Evolutionary conservation across 768 basidiomycete species (phyloP), one percentile per base, ranked within the genome.

Genomic region (Brasilioporus rufonigricans): DNA sequence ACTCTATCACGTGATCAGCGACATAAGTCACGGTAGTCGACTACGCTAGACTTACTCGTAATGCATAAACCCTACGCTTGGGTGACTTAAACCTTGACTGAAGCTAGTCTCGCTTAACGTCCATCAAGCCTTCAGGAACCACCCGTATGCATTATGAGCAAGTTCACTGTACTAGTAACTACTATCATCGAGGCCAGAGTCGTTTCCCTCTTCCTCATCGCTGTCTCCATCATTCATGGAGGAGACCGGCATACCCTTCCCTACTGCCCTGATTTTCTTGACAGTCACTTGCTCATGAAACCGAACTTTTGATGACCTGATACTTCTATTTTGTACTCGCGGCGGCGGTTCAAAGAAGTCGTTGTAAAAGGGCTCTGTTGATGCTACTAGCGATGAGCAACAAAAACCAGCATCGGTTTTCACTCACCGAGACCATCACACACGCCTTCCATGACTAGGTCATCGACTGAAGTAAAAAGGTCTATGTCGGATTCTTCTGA

Each of bases 221-320:
- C 66, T 67, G 12, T 67, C 68, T 5, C 68, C 69, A 1, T 65
- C 66, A 29, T 65, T 70, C 63, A 77, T 71, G 18, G 66, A 59
- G 9, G 73, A 78, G 21, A 87, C 63, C 5, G 86, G 81, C 51
- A 81, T 73, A 44, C 81, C 82, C 67, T 82, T 91, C 4, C 87
- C 87, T 21, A 82, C 81, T 1, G 86, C 75, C 61, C 85, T 86
- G 64, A 94, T 93, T 44, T 81, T 87, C 73, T 86, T 93, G 35
- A 94, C 87, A 35, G 83, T 76, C 26, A 95, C 93, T 63, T 86
- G 79, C 5, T 91, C 87, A 63, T 86, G 80, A 67, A 95, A 95
- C 21, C 88, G 85, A 12, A 94, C 93, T 52, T 77, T 82, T 38
- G 60, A 57, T 13, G 68, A 64, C 39, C 58, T 60, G 39, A 23